Base-by-base conservation (phyloP, 805 yeast species). In the Metschnikowia arizonensis region DNA sequence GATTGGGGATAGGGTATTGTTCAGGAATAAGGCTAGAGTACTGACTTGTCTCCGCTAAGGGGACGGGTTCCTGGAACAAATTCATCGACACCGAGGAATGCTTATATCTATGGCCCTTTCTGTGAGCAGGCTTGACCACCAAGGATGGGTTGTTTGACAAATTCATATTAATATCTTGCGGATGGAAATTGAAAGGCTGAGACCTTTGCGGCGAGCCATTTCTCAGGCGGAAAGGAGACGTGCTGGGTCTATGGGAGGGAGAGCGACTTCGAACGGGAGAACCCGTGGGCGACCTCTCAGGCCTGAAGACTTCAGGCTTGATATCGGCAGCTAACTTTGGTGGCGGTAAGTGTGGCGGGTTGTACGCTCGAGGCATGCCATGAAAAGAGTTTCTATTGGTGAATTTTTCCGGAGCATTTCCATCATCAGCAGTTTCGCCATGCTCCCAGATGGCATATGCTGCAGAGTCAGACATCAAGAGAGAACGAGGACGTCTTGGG, bases 61-160 rank as follows among this genome's bases (percentile, higher is more conserved):
- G 69, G 12, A 89, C 85, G 1, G 97, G 96, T 59, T 91, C 97
- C 63, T 88, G 96, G 62, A 93, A 91, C 61, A 91, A 77, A 63
- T 91, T 90, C 93, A 91, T 85, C 4, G 96, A 88, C 5, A 91
- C 96, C 7, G 97, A 89, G 2, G 97, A 89, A 64, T 91, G 98
- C 62, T 91, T 91, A 62, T 91, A 91, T 55, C 91, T 78, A 64
- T 91, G 99, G 5, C 99, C 99, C 55, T 90, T 81, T 72, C 99
- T 82, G 56, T 82, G 87, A 0, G 85, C 81, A 1, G 88, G 79
- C 57, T 69, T 76, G 25, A 65, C 61, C 44, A 55, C 60, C 10
- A 50, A 47, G 9, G 48, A 39, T 35, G 45, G 52, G 19, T 43
- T 38, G 31, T 42, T 45, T 14, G 45, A 40, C 60, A 67, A 56